Conservation (phyloP, 345 rosid species). For the Cardamine resedifolia region DNA sequence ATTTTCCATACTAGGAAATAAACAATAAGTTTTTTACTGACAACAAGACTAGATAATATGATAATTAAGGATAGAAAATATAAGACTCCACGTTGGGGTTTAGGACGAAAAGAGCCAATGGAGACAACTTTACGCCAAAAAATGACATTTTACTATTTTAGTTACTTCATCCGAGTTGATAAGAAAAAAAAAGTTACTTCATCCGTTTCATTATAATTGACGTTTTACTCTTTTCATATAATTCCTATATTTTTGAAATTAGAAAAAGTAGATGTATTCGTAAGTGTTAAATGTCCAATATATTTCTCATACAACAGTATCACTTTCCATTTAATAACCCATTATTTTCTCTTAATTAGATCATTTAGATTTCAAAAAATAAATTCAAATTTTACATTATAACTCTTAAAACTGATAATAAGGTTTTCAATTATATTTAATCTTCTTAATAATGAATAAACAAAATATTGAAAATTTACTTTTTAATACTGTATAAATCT, state of each 20-base stretch:
- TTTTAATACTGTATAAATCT: background rate
- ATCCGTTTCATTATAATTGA: slow-evolving; percentile 3
- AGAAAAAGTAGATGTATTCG: no score
- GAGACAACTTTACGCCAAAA: background rate
- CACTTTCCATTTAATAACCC: background rate
- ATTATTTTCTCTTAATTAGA: background rate
- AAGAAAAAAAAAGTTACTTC: no score
- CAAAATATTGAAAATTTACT: background rate
- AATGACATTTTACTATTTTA: background rate
- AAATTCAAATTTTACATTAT: background rate
- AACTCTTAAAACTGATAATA: background rate
- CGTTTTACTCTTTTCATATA: background rate
- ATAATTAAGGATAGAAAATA: background rate
- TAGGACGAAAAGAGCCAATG: background rate
- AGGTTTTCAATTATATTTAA: background rate
- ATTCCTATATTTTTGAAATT: no score
- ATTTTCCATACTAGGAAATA: background rate
- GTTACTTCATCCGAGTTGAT: background rate
- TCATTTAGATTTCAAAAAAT: background rate
- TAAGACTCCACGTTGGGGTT: background rate
- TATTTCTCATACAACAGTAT: background rate
- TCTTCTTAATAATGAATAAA: no score
- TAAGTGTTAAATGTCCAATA: background rate
- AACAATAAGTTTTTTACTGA: background rate
- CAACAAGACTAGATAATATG: background rate